Evolutionary conservation across 305 asterid species (phyloP), one percentile per base, ranked within the genome.

Genomic region (Fraxinus paxiana): DNA sequence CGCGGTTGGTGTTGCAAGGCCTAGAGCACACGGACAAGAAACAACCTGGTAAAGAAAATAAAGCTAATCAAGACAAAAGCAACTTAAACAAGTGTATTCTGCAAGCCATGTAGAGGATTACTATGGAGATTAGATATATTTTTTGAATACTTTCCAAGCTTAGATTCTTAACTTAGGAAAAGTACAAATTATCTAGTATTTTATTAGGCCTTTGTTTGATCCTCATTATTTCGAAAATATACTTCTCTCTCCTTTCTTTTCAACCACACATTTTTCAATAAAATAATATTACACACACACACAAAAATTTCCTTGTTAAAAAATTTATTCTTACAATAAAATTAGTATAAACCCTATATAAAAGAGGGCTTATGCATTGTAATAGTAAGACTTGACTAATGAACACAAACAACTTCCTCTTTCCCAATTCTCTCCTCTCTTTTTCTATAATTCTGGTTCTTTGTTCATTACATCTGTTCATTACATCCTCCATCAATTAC

Each of bases 1-100:
- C 51, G 99, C 99, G 13, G 98, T 94, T 83, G 99, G 98, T 77
- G 99, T 95, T 69, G 99, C 99, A 86, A 95, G 99, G 85, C 99
- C 99, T 83, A 95, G 89, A 84, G 99, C 99, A 86, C 99, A 95
- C 13, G 99, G 99, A 80, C 99, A 94, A 73, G 99, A 95, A 83
- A 95, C 99, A 79, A 95, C 99, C 98, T 95, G 90, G 83, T 85
- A 82, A 82, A 75, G 51, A 70, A 77, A 82, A 78, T 31, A 71
- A 18, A 26, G 56, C 30, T 79, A 61, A 75, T 80, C 67, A 86
- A 78, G 75, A 69, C 69, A 76, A 69, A 35, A 34, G 61, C 30
- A 87, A 78, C 65, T 69, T 65, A 51, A 70, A 48, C 77, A 73
- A 51, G 74, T 73, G 38, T 73, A 77, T 33, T 26, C 75, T 73